Conservation (phyloP, 306 rosid species). For the Carpinus viminea region DNA sequence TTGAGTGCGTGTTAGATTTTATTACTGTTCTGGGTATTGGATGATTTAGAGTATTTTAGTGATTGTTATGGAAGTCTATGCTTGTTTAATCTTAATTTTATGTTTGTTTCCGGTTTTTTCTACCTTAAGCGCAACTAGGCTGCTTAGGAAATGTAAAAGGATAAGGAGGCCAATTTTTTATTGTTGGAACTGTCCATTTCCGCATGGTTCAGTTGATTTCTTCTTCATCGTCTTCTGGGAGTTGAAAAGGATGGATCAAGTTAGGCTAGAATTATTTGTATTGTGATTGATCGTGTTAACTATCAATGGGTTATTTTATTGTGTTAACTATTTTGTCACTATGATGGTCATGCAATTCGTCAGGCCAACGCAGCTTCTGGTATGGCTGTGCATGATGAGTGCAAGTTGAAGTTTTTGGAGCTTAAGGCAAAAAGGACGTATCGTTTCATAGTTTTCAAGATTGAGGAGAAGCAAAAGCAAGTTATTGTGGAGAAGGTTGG, state of each 20-base stretch:
- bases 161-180: neutral
- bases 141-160: neutral
- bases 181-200: neutral
- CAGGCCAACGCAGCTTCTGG: conserved; percentile 87
- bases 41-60: neutral
- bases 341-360: conserved; percentile 1
- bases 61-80: neutral
- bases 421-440: conserved; percentile 79
- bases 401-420: conserved; percentile 75
- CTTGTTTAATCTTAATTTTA: neutral
- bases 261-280: neutral
- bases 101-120: neutral
- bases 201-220: neutral
- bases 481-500: conserved; percentile 82
- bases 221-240: neutral
- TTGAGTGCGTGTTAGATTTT: neutral
- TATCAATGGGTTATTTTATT: neutral
- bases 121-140: neutral
- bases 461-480: conserved; percentile 88
- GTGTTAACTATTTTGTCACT: neutral
- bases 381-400: conserved; percentile 80
- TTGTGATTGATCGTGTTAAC: neutral
- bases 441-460: conserved; percentile 69
- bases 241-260: neutral
- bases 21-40: neutral